A percentile compares a stretch with the other conserved stretches of the same genome.
Conservation (phyloP, 2,329 filamentous ascomycete species). For the Verticillium nonalfalfae region DNA sequence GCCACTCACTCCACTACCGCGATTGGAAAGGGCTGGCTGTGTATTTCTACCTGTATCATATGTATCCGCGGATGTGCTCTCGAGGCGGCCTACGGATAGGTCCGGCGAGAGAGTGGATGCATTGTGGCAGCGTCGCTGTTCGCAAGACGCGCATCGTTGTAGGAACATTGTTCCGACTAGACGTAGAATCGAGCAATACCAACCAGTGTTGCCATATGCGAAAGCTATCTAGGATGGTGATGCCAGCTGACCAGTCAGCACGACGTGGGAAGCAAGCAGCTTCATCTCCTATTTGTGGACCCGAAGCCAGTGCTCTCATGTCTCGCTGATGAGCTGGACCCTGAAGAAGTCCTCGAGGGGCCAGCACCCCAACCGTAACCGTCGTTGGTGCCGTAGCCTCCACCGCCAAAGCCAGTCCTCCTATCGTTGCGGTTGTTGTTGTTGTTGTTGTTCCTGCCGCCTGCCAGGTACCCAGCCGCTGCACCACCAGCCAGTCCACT, state of each 20-base stretch:
- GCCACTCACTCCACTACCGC: neutral
- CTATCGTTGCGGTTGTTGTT: slow-evolving; percentile 18
- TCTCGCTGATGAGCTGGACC: slow-evolving; percentile 37
- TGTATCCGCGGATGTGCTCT: slow-evolving; percentile 1
- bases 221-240: slow-evolving; percentile 7
- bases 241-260: too few species aligned
- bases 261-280: too few species aligned
- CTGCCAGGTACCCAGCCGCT: slow-evolving; percentile 61
- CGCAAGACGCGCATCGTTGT: neutral
- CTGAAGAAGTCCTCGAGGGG: slow-evolving; percentile 25
- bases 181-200: slow-evolving; percentile 8
- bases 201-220: neutral
- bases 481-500: slow-evolving; percentile 60
- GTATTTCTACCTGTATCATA: slow-evolving; percentile 14
- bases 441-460: slow-evolving; percentile 26
- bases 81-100: neutral
- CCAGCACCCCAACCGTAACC: slow-evolving; percentile 23
- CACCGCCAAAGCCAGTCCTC: slow-evolving; percentile 14
- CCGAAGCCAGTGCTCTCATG: slow-evolving; percentile 70
- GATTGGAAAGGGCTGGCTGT: slow-evolving; percentile 11
- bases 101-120: neutral
- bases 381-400: slow-evolving; percentile 22
- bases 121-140: neutral
- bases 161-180: slow-evolving; percentile 6
- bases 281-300: slow-evolving; percentile 54